These are phyloP conservation scores for Talaromyces sp. DNA, from an alignment of 2,329 filamentous ascomycete genomes.

Conservation along the genomic window DNA sequence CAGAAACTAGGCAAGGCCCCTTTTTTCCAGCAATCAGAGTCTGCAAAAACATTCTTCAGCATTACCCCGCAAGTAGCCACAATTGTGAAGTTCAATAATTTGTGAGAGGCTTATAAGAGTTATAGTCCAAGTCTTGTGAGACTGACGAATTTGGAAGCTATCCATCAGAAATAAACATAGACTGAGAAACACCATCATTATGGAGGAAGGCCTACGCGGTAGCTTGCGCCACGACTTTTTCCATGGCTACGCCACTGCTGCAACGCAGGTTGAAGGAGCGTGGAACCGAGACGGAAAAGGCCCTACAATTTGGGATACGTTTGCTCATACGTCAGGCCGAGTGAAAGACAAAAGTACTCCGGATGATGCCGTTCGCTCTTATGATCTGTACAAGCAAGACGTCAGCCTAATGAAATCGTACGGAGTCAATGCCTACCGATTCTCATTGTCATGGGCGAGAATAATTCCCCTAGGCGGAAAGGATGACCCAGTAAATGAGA, in stretches of 20 bases:
- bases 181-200: background rate
- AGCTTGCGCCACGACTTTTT: conserved; percentile 31
- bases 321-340: conserved; percentile 71
- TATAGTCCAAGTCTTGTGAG: background rate
- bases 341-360: conserved; percentile 72
- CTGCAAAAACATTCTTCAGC: background rate
- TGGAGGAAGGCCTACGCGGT: conserved; percentile 27
- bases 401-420: conserved; percentile 70
- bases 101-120: background rate
- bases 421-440: conserved; percentile 72
- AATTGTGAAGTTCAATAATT: background rate
- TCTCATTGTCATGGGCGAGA: conserved; percentile 72
- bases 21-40: conserved; percentile 14
- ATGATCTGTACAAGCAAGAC: conserved; percentile 71
- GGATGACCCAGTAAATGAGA: conserved; percentile 71
- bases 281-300: conserved; percentile 70
- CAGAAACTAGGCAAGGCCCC: background rate
- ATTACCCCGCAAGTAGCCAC: conserved; percentile 4
- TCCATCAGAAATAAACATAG: background rate
- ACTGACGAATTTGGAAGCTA: background rate
- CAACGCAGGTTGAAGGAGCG: conserved; percentile 70
- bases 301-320: conserved; percentile 79
- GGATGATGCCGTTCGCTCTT: conserved; percentile 74
- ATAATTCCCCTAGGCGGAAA: conserved; percentile 77
- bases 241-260: conserved; percentile 33